A percentile compares a stretch with the other conserved stretches of the same genome.
Evolutionary conservation across 495 filamentous ascomycete genomes (phyloP).

Genomic region (Lentithecium fluviatile): DNA sequence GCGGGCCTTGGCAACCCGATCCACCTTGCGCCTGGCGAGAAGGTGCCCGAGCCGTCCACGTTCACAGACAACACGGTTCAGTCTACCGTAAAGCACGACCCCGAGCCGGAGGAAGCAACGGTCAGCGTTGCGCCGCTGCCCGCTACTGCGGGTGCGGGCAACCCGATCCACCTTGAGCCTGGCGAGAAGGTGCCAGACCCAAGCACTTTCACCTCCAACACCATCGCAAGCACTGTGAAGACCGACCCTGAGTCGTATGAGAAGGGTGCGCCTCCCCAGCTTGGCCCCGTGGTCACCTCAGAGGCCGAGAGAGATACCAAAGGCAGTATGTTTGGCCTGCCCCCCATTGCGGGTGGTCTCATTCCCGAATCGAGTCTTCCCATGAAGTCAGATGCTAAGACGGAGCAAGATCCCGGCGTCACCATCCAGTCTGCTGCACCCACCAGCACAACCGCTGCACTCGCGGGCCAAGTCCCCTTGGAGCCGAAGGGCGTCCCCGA

Average conservation of each 20-base stretch:
- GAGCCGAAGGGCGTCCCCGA: constrained; percentile 48
- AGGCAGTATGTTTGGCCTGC: constrained; percentile 59
- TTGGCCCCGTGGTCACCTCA: constrained; percentile 49
- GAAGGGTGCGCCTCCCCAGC: constrained; percentile 50
- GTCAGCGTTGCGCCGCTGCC: constrained; percentile 74
- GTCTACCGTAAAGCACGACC: constrained; percentile 68
- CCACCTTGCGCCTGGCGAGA: constrained; percentile 73
- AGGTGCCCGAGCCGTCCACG: constrained; percentile 66
- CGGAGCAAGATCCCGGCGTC: constrained; percentile 51
- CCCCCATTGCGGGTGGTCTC: constrained; percentile 61
- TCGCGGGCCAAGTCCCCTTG: constrained; percentile 69
- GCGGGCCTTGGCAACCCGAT: constrained; percentile 67
- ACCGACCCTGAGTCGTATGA: constrained; percentile 85
- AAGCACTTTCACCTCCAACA: constrained; percentile 55
- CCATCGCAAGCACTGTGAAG: constrained; percentile 60
- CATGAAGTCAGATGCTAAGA: constrained; percentile 50
- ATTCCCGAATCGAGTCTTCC: constrained; percentile 88
- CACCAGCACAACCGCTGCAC: constrained; percentile 66
- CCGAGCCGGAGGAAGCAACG: constrained; percentile 44
- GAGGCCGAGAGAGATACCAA: constrained; percentile 47
- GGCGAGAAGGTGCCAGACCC: constrained; percentile 74
- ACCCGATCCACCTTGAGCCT: constrained; percentile 73
- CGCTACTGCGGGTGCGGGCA: constrained; percentile 71
- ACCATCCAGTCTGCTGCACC: constrained; percentile 68
- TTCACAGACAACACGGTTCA: constrained; percentile 55